Percentiles rank a stretch among this genome's conserved stretches.
Evolutionary conservation across 1,284 basidiomycete species (phyloP).

Genomic region (Rhodotorula mucilaginosa): DNA sequence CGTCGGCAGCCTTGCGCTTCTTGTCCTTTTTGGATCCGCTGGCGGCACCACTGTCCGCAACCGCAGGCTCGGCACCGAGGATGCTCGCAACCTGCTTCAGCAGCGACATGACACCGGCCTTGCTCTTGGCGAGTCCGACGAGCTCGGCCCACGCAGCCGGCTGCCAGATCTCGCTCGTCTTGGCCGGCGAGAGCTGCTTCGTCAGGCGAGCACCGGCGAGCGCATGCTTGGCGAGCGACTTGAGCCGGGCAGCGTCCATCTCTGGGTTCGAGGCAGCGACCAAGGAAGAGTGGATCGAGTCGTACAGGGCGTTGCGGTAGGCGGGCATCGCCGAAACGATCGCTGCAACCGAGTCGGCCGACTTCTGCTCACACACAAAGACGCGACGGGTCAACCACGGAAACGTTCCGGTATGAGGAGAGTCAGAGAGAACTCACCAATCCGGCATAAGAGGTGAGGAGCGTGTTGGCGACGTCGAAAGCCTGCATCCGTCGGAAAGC

Average conservation of each 20-base stretch:
- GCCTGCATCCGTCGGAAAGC: conserved; percentile 73
- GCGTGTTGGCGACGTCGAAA: conserved; percentile 66
- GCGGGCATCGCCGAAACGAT: conserved; percentile 57
- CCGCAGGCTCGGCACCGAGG: conserved; percentile 9
- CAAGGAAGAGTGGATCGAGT: conserved; percentile 58
- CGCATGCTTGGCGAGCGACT: conserved; percentile 73
- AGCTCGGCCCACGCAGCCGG: conserved; percentile 17
- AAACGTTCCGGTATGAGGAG: no score
- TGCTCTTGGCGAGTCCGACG: conserved; percentile 23
- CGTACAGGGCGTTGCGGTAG: conserved; percentile 58
- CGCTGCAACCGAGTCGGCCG: conserved; percentile 48
- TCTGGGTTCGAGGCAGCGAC: conserved; percentile 47
- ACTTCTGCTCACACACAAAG: conserved; percentile 38
- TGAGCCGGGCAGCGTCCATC: conserved; percentile 67
- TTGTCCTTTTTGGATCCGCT: conserved; percentile 29
- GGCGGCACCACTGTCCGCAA: neutral
- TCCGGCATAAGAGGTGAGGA: conserved; percentile 53
- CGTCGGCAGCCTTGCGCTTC: conserved; percentile 22
- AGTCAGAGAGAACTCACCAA: conserved; percentile 12
- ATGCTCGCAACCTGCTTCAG: conserved; percentile 35
- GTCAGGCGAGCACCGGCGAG: conserved; percentile 66
- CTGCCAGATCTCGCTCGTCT: conserved; percentile 10
- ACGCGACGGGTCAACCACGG: no score
- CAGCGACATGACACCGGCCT: conserved; percentile 22
- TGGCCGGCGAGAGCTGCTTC: conserved; percentile 41